phyloP scores from a whole-genome alignment of 2,329 filamentous ascomycete genomes.

The Monosporascus cannonballus region DNA sequence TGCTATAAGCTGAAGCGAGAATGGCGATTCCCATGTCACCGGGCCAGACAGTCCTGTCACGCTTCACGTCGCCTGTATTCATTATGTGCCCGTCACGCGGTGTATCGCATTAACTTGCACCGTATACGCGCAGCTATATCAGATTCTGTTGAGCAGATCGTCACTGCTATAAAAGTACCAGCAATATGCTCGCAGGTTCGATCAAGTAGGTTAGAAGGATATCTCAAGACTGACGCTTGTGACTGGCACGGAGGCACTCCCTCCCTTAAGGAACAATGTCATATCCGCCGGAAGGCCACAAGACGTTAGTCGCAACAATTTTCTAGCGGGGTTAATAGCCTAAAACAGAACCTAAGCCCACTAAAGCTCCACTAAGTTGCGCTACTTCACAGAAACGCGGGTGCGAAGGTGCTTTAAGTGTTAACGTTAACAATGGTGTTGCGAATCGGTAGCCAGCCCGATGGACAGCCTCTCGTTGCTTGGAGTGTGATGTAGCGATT shows the following conservation, averaged over 20 bases:
- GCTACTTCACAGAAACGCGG: too few relatives aligned
- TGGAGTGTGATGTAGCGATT: too few relatives aligned
- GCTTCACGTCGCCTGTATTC: slow-evolving; percentile 43
- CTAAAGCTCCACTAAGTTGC: too few relatives aligned
- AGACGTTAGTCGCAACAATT: too few relatives aligned
- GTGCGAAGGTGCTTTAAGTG: too few relatives aligned
- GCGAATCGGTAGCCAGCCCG: too few relatives aligned
- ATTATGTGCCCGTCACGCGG: slow-evolving; percentile 22
- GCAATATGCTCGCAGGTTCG: slow-evolving; percentile 44
- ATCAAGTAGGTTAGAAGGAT: slow-evolving; percentile 28
- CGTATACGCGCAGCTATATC: slow-evolving; percentile 51
- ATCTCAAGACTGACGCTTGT: slow-evolving; percentile 19
- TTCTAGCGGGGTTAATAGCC: too few relatives aligned
- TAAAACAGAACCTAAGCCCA: too few relatives aligned
- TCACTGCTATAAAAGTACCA: slow-evolving; percentile 47
- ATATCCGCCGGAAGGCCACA: slow-evolving; percentile 8
- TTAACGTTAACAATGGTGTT: too few relatives aligned
- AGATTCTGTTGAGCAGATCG: slow-evolving; percentile 46
- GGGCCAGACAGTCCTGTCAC: slow-evolving; percentile 51
- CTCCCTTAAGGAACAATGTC: slow-evolving; percentile 31
- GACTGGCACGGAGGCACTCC: slow-evolving; percentile 18
- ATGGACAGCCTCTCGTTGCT: too few relatives aligned
- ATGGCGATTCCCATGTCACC: slow-evolving; percentile 51
- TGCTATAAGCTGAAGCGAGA: slow-evolving; percentile 45
- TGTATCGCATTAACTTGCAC: slow-evolving; percentile 31